phyloP scores from a whole-genome alignment of 2,329 filamentous ascomycete species.

The Penicillium brasilianum region DNA sequence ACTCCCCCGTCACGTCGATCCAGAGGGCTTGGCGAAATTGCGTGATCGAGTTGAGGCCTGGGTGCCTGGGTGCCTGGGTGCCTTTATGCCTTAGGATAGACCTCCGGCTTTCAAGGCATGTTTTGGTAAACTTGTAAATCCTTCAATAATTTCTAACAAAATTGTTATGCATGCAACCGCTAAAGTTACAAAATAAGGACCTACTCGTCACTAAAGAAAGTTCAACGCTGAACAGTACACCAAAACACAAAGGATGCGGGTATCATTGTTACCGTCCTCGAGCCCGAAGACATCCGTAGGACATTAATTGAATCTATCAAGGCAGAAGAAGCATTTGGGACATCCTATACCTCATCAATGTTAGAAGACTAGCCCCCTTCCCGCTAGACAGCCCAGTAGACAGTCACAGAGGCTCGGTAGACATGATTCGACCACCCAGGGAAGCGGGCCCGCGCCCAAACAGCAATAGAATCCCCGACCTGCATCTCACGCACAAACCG shows the following conservation, averaged over 20 bases:
- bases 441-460: conserved; percentile 48
- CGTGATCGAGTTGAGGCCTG: conserved; percentile 33
- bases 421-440: conserved; percentile 45
- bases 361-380: not conserved
- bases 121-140: no score
- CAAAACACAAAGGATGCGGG: not conserved
- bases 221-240: no score
- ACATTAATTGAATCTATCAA: not conserved
- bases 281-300: not conserved
- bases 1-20: conserved; percentile 28
- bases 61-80: conserved; percentile 17
- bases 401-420: conserved; percentile 34
- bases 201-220: not conserved
- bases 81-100: no score
- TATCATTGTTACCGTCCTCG: not conserved
- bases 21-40: conserved; percentile 41
- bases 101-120: no score
- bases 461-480: conserved; percentile 43
- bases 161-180: no score
- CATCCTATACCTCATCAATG: no score
- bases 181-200: no score
- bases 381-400: conserved; percentile 46
- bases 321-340: no score
- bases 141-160: no score
- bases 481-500: conserved; percentile 39